Evolutionary conservation across 176 grass and related monocot species (phyloP), one percentile per base, ranked within the genome.

Genomic region (Musa schizocarpa): DNA sequence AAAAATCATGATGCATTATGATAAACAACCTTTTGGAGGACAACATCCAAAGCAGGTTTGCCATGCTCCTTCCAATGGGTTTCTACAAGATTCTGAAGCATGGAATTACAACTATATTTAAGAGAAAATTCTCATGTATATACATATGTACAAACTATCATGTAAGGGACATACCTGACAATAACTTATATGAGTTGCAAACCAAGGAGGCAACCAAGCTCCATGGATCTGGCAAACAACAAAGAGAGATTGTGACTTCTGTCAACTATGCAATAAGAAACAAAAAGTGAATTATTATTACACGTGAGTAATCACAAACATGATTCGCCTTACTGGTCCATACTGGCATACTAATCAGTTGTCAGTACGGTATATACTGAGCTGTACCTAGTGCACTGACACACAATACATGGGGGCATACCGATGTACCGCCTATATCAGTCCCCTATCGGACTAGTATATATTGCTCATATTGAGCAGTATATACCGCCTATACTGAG

Each of bases 151-250:
- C n/a, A 50, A 20, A 10, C 14, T 20, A 1, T 70, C 20, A 50
- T 20, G 9, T 20, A 52, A 8, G 43, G 51, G 27, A 74, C 51
- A 53, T 85, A 94, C 91, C 84, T 82, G 72, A 58, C 59, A 87
- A 65, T 2, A 77, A 71, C 80, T n/a, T 62, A 82, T 73, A 84
- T 89, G 71, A 77, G 83, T 73, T 1, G 59, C 88, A 62, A 99
- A 75, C 96, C 91, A 99, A 77, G 88, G 88, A 76, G 91, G 86
- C 69, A 99, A 81, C 96, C 96, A 99, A 74, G 91, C 83, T 84
- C 85, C 88, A 88, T 95, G 86, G 73, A 81, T 81, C 91, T 99
- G 82, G 27, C 17, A 13, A 65, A 24, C 34, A 51, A 52, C 20
- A 73, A 29, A 26, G 9, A 52, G 10, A 10, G 0, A 9, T 13